Percentiles rank a stretch among this genome's conserved stretches.
Evolutionary conservation across 208 protist genomes (phyloP).

Genomic region (Trypanosoma congolense): DNA sequence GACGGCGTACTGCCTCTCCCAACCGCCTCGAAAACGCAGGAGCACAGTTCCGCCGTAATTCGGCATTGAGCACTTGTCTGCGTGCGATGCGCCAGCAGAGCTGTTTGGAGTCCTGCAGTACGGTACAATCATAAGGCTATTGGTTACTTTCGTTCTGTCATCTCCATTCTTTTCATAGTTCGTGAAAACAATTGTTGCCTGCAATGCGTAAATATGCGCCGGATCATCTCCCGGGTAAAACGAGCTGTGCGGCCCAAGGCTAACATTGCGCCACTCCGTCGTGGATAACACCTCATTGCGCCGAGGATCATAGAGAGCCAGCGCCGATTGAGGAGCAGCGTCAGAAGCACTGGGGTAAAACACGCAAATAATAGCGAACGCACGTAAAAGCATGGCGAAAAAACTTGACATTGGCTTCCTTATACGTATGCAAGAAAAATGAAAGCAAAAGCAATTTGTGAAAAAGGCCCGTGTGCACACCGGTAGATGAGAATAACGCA

Average conservation of each 20-base stretch:
- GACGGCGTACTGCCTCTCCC: slow-evolving; percentile 14
- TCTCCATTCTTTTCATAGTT: not conserved
- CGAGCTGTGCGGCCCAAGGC: slow-evolving; percentile 14
- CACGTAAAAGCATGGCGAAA: not conserved
- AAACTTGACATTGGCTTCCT: slow-evolving; percentile 18
- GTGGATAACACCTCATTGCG: slow-evolving; percentile 2
- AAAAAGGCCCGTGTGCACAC: no score
- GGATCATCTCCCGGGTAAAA: slow-evolving; percentile 12
- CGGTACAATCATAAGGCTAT: slow-evolving; percentile 18
- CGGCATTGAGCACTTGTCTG: slow-evolving; percentile 13
- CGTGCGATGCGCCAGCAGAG: not conserved
- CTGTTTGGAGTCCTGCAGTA: slow-evolving; percentile 1
- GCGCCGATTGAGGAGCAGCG: slow-evolving; percentile 5
- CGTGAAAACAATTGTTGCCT: slow-evolving; percentile 9
- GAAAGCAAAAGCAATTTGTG: no score
- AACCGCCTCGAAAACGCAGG: slow-evolving; percentile 22
- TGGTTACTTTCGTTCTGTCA: not conserved
- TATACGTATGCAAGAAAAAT: slow-evolving; percentile 11
- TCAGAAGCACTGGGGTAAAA: not conserved
- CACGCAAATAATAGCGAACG: not conserved
- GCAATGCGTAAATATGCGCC: slow-evolving; percentile 17
- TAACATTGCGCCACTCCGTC: slow-evolving; percentile 21
- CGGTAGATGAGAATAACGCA: no score
- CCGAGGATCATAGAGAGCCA: slow-evolving; percentile 19
- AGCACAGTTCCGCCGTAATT: slow-evolving; percentile 17